Evolutionary conservation across 805 yeast species (phyloP), one percentile per base, ranked within the genome.

Genomic region (Helenozyma rhizophorensis): DNA sequence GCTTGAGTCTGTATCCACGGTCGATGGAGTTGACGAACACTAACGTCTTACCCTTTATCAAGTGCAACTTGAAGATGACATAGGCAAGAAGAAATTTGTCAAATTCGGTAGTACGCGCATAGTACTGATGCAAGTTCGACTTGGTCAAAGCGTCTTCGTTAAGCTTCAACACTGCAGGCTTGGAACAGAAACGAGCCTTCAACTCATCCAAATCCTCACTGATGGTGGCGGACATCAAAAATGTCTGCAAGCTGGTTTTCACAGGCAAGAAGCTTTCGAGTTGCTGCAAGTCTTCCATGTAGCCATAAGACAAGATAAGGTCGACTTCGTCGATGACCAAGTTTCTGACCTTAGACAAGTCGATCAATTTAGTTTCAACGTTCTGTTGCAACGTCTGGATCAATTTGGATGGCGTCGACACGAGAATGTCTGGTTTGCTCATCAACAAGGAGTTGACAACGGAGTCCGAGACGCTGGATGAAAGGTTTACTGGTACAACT

Each of bases 281-380:
- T 48, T 72, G 74, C 25, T 74, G 65, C 42, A 90, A 68, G 60
- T 93, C 98, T 7, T 86, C 95, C 45, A 79, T 75, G 56, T 93
- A 87, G 15, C 98, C 98, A 57, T 84, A 93, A 2, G 95, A 82
- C 31, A 86, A 63, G 28, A 93, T 76, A 47, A 93, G 71, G 63
- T 93, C 98, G 18, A 93, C 97, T 61, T 93, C 98, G 64, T 93
- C 98, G 42, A 90, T 83, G 19, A 87, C 94, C 29, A 93, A 61
- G 52, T 75, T 85, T 40, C 73, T 72, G 35, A 93, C 69, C 18
- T 69, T 58, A 15, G 72, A 68, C 34, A 83, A 63, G 33, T 76
- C 71, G 12, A 85, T 56, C 25, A 65, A 49, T 14, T 65, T 62
- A 5, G 58, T 52, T 32, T 70, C 64, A 21, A 60, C 58, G 27